These are phyloP conservation scores for Fusarium falciforme DNA, from an alignment of 2,329 filamentous ascomycete genomes.

Conservation along the genomic window DNA sequence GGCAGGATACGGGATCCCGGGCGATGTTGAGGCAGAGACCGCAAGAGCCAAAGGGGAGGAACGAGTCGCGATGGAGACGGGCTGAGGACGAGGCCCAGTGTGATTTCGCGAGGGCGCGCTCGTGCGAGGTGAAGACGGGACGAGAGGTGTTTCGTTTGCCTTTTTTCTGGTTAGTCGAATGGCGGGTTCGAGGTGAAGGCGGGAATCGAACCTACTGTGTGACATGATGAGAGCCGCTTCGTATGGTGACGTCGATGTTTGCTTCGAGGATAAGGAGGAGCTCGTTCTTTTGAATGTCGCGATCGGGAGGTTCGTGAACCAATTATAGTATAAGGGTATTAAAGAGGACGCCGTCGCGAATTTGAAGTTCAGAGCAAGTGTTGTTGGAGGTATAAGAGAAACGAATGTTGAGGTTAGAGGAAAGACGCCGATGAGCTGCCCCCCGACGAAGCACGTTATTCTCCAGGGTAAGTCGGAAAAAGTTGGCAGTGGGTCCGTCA, in stretches of 20 bases:
- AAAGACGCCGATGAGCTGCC: not conserved
- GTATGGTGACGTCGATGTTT: slow-evolving; percentile 12
- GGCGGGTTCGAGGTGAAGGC: not conserved
- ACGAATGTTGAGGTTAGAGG: not conserved
- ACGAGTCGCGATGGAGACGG: slow-evolving; percentile 89
- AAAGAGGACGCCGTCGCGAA: not conserved
- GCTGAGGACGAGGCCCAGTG: slow-evolving; percentile 86
- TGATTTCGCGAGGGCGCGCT: slow-evolving; percentile 83
- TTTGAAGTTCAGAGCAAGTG: not conserved
- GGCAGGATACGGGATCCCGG: slow-evolving; percentile 84
- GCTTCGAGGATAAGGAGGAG: not conserved
- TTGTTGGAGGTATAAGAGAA: not conserved
- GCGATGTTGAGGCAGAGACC: slow-evolving; percentile 86
- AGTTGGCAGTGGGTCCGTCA: slow-evolving; percentile 28
- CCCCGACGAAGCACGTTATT: not conserved
- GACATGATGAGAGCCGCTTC: slow-evolving; percentile 47
- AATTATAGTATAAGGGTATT: not conserved
- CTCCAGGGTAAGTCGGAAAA: slow-evolving; percentile 26
- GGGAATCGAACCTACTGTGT: slow-evolving; percentile 54
- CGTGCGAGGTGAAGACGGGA: slow-evolving; percentile 93
- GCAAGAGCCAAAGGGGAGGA: slow-evolving; percentile 91
- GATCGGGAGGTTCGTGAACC: not conserved
- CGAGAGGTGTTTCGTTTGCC: slow-evolving; percentile 91
- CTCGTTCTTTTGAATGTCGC: not conserved
- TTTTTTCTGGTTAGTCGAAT: slow-evolving; percentile 50